Evolutionary conservation across 2,329 filamentous ascomycete genomes (phyloP), one percentile per base, ranked within the genome.

Genomic region (Cryphonectria radicalis): DNA sequence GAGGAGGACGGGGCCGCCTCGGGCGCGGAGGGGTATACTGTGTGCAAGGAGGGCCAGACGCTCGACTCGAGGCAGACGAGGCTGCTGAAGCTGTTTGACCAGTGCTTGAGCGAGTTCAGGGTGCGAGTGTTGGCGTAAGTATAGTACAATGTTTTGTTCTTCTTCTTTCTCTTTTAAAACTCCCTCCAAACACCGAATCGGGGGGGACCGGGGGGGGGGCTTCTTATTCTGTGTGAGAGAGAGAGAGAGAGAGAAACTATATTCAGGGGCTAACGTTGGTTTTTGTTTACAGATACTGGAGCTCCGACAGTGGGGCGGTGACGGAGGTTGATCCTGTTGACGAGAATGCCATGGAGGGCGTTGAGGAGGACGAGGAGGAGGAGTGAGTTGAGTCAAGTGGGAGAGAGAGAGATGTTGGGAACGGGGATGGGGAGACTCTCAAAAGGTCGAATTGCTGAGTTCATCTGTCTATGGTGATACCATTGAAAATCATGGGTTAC

Each of bases 61-160:
- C 83, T 99, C 76, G 95, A 98, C 82, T 95, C 93, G 76, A 89
- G 95, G 77, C 96, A 99, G 87, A 98, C 96, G 70, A 92, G 94
- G 74, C 84, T 99, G 79, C 82, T 99, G 82, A 98, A 98, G 89
- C 87, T 97, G 77, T 98, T 99, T 83, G 92, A 94, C 68, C 89
- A 98, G 70, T 93, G 93, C 74, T 89, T 96, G 82, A 93, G 94
- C 71, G 94, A 98, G 84, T 99, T 99, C 84, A 91, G 87, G 80
- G 90, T 99, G 71, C 87, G 90, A 77, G 84, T 97, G 75, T 84
- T 92, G 81, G 95, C 94, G 79, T 92, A 87, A 81, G 87, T 85
- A 62, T 57, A 73, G 28, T 46, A 10, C 13, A 3, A 10, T 10
- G 0, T 11, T 40, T 40, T 2, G 1, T 40, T 40, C 7, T 37